Evolutionary conservation across 148 eudicot genomes (phyloP), one percentile per base, ranked within the genome.

Genomic region (Bassia scoparia): DNA sequence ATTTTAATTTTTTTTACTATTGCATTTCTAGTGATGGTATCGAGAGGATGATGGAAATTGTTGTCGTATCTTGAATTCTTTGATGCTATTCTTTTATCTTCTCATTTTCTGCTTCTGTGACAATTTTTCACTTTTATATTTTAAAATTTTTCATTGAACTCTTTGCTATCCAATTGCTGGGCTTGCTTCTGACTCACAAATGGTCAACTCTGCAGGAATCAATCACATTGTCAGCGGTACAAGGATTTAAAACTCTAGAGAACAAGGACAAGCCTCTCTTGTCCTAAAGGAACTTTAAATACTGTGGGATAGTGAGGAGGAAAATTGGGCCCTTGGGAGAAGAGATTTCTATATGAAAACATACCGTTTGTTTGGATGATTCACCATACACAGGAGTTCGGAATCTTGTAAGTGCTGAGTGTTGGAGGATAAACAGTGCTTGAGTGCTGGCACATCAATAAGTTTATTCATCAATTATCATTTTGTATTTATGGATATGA

Each of bases 301-400:
- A 60, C 77, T 90, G 67, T 93, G 97, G 97, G 84, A 85, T 48
- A 89, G 85, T 60, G 37, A 68, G 23, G 81, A 75, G 8, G 77
- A 74, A n/a, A 69, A 67, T 75, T 90, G n/a, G n/a, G 90, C 75
- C 94, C 98, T 33, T 93, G 92, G 96, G 74, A 89, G 59, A 77
- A 34, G 74, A 92, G 92, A 54, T 86, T 53, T 49, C 89, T 85
- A 75, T 73, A 93, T 74, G 84, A 89, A 79, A 80, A 56, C 89
- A 93, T 74, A 93, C 98, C 17, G 78, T 93, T 44, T 75, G 90
- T 78, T 60, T 93, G 70, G 98, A 93, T 83, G 98, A 93, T 86
- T 86, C 98, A 74, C 98, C 98, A 10, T 87, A 86, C 76, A 93
- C 90, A 82, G 96, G 97, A 53, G 76, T 93, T 52, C 74, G 82